Evolutionary conservation across 2,329 filamentous ascomycete species (phyloP).

Genomic region (Apiospora saccharicola): DNA sequence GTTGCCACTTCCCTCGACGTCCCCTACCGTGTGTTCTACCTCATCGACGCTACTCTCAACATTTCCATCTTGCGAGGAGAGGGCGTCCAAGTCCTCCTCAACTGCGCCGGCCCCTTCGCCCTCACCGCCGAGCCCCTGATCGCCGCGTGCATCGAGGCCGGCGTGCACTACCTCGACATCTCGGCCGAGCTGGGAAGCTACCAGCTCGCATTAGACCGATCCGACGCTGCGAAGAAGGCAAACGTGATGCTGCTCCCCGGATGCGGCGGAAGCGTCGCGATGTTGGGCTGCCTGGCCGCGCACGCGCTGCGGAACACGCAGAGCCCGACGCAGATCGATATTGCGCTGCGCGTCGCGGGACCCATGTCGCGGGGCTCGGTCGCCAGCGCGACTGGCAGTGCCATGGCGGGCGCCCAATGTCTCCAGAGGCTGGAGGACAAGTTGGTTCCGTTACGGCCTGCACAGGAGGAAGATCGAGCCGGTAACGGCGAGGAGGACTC

Average conservation of each 20-base stretch:
- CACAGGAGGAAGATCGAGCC: not conserved
- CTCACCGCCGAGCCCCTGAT: slow-evolving; percentile 32
- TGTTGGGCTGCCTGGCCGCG: slow-evolving; percentile 32
- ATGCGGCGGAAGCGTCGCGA: slow-evolving; percentile 34
- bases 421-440: not conserved
- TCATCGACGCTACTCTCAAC: no score
- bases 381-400: slow-evolving; percentile 28
- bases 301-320: slow-evolving; percentile 22
- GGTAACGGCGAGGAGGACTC: no score
- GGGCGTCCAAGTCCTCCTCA: slow-evolving; percentile 31
- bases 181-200: slow-evolving; percentile 35
- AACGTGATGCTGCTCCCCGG: slow-evolving; percentile 35
- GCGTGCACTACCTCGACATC: slow-evolving; percentile 35
- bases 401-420: slow-evolving; percentile 1
- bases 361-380: slow-evolving; percentile 33
- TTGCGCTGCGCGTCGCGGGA: slow-evolving; percentile 32
- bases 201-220: slow-evolving; percentile 25
- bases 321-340: slow-evolving; percentile 28
- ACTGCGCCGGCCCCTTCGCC: slow-evolving; percentile 34
- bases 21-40: slow-evolving; percentile 28
- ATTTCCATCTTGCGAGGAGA: no score
- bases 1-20: not conserved
- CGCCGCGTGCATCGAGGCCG: slow-evolving; percentile 30
- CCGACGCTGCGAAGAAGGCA: slow-evolving; percentile 27
- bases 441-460: not conserved